Conservation (phyloP, 202 grass and related monocot species). For the Setaria viridis region DNA sequence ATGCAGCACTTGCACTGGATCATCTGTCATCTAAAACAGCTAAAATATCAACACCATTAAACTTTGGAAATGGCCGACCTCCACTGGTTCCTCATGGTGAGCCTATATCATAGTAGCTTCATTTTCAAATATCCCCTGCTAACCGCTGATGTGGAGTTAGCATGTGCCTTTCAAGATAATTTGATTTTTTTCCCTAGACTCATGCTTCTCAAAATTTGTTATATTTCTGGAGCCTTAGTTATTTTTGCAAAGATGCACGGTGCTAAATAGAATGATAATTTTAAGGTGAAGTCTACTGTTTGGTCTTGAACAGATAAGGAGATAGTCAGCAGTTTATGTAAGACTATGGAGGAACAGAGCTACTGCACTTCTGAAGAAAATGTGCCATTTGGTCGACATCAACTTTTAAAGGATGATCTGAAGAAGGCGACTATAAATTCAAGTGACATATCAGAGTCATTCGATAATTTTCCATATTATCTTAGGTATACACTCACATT, state of each 20-base stretch:
- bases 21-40: slow-evolving; percentile 58
- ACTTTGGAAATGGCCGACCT: slow-evolving; percentile 61
- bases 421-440: slow-evolving; percentile 74
- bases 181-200: not conserved
- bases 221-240: not conserved
- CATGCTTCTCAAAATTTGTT: slow-evolving; percentile 23
- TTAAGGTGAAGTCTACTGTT: slow-evolving; percentile 25
- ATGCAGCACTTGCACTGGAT: slow-evolving; percentile 49
- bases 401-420: slow-evolving; percentile 78
- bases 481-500: slow-evolving; percentile 61
- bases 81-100: slow-evolving; percentile 69
- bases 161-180: slow-evolving; percentile 26
- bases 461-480: slow-evolving; percentile 92
- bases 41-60: slow-evolving; percentile 57
- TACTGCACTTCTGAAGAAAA: slow-evolving; percentile 48
- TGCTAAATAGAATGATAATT: not conserved
- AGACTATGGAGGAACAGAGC: slow-evolving; percentile 71
- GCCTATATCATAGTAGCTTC: slow-evolving; percentile 35
- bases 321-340: slow-evolving; percentile 65
- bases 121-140: slow-evolving; percentile 18
- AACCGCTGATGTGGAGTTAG: not conserved
- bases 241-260: not conserved
- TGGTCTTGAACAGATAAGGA: slow-evolving; percentile 66
- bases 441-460: slow-evolving; percentile 76
- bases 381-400: slow-evolving; percentile 51